These are phyloP conservation scores for Tolypocladium ovalisporum DNA, from an alignment of 2,329 filamentous ascomycete species.

Conservation along the genomic window DNA sequence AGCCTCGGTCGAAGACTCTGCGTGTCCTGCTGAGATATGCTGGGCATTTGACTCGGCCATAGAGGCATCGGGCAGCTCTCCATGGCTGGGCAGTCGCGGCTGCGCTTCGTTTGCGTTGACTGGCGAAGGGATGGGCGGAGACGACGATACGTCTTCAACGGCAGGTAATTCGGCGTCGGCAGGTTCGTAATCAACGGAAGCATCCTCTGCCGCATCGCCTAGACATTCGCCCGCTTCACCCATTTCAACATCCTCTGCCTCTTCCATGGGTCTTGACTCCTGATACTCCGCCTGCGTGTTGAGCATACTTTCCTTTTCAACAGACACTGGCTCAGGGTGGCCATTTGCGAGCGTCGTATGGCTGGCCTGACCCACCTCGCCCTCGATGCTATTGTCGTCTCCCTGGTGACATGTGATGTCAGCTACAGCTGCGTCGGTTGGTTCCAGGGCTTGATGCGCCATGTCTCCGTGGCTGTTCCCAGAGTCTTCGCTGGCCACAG, in stretches of 20 bases:
- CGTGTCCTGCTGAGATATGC: slow-evolving; percentile 19
- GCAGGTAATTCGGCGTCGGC: slow-evolving; percentile 25
- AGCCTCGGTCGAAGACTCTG: slow-evolving; percentile 12
- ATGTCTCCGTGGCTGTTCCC: background rate
- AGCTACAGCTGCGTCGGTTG: background rate
- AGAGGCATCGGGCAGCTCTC: slow-evolving; percentile 9
- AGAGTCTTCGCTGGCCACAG: background rate
- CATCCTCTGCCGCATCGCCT: slow-evolving; percentile 24
- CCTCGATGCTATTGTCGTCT: background rate
- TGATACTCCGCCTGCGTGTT: background rate
- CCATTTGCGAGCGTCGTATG: background rate
- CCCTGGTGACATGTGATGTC: background rate
- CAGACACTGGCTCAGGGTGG: background rate
- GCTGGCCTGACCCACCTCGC: background rate
- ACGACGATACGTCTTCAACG: background rate
- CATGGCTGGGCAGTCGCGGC: slow-evolving; percentile 11
- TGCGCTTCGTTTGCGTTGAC: slow-evolving; percentile 10
- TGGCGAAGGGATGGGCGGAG: slow-evolving; percentile 5
- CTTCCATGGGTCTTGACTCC: background rate
- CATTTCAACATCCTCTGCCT: slow-evolving; percentile 5
- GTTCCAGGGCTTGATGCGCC: background rate
- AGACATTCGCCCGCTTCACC: slow-evolving; percentile 17
- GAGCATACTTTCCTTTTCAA: background rate
- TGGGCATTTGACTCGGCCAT: slow-evolving; percentile 11
- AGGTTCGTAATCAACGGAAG: slow-evolving; percentile 45